Base-by-base conservation (phyloP, 331 rosid species). In the Rhamnella rubrinervis region DNA sequence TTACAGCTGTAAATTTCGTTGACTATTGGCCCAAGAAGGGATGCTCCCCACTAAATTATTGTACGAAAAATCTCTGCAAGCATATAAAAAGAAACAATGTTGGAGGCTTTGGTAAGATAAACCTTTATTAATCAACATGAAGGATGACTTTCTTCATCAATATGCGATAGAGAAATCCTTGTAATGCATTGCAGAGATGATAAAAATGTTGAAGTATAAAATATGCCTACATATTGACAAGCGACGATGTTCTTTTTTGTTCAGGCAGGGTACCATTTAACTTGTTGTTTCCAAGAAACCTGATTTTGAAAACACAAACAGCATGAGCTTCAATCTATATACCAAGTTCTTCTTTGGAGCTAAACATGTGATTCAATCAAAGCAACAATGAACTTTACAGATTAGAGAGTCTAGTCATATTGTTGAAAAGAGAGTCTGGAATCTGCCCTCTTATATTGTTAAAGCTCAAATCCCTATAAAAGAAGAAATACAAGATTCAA, bases 381-480 rank as follows among this genome's bases (percentile, higher is more conserved):
- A 37, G 19, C 65, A 67, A 62, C 37, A 62, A 5, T 67, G 17
- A 19, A 77, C 69, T 70, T 85, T 92, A 92, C 98, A 92, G 78
- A 79, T 16, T 4, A 5, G 72, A 0, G 46, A 92, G 93, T 15
- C 66, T 75, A 23, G 72, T 80, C 95, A 84, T 9, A 53, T 18
- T 56, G 72, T 75, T 81, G 85, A 88, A 92, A 78, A 92, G 84
- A 25, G 89, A 85, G 61, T 37, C 74, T 1, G 84, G 86, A 77
- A 88, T 89, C 61, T 74, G 84, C 58, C 96, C 96, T 0, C 62
- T 67, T 52, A 92, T 68, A 63, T 77, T 87, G 74, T 89, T 92
- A 87, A 92, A 92, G 85, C 98, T 92, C 71, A 92, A 82, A 78
- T 89, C 98, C 84, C 98, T 92, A 77, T 23, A 82, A 55, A 44